Evolutionary conservation across 176 grass and related monocot species (phyloP), one percentile per base, ranked within the genome.

Genomic region (Raddia distichophylla): DNA sequence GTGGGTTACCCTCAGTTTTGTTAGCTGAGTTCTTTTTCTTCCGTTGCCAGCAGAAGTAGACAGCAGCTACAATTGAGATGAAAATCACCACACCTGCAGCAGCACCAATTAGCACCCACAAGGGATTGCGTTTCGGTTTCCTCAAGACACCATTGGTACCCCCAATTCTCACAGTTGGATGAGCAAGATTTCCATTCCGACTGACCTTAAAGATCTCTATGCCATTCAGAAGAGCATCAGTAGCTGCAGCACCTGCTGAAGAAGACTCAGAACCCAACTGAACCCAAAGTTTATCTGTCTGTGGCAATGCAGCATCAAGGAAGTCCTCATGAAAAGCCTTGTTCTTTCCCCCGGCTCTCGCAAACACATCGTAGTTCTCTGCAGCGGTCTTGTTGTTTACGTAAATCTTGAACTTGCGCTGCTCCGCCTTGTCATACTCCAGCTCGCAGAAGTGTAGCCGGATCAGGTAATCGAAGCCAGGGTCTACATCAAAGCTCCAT

Each of bases 151-250:
- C 87, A 81, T 69, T 64, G 47, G 75, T 59, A 67, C 67, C 83
- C 18, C 78, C 83, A 46, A 85, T 89, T 59, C 78, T 89, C 46
- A 93, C 44, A 0, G 93, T 83, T 71, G 86, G 86, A 88, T 91
- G 91, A 32, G 88, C 95, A 73, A 98, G 90, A 69, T 90, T 94
- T 40, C 82, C 86, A 18, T 93, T 75, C 67, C 74, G 84, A 72
- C 95, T 98, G 53, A 98, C 88, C 78, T 98, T 98, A 77, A 98
- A 98, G 69, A 98, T 98, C 76, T 98, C 95, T 88, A 98, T 92
- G 57, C 95, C 95, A 65, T 93, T 98, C 17, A 98, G n/a, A 66
- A 98, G 82, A 0, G 95, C 95, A 67, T 98, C 95, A 35, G 65
- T 75, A 57, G 88, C 90, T 2, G 76, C 83, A 51, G 90, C 64